phyloP scores from a whole-genome alignment of 306 rosid species.

The Psophocarpus tetragonolobus region DNA sequence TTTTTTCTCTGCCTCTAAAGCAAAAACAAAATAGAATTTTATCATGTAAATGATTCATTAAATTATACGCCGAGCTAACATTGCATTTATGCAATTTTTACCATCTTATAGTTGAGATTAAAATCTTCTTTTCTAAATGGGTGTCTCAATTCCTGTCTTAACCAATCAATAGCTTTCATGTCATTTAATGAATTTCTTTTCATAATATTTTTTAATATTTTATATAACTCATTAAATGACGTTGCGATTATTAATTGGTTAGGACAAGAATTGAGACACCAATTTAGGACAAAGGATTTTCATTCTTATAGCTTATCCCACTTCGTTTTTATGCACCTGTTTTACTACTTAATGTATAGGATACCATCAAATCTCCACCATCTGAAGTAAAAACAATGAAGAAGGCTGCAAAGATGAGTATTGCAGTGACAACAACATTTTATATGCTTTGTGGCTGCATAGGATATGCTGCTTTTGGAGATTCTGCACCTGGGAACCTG shows the following conservation, averaged over 20 bases:
- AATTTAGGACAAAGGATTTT: too few species aligned
- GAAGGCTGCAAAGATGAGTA: conserved; percentile 57
- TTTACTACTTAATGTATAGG: conserved; percentile 49
- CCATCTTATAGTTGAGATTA: too few species aligned
- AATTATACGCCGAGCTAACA: not conserved
- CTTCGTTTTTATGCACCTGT: not conserved
- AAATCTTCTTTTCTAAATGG: too few species aligned
- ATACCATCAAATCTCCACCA: conserved; percentile 75
- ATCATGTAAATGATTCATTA: not conserved
- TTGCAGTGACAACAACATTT: conserved; percentile 59
- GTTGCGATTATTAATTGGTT: too few species aligned
- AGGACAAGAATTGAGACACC: too few species aligned
- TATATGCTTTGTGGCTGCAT: conserved; percentile 77
- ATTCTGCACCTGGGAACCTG: conserved; percentile 68
- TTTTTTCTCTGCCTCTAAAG: not conserved
- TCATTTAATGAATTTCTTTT: too few species aligned
- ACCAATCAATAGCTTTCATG: too few species aligned
- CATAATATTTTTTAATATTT: too few species aligned
- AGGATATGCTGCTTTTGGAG: conserved; percentile 89
- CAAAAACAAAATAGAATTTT: not conserved
- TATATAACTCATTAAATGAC: too few species aligned
- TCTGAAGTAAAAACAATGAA: conserved; percentile 80
- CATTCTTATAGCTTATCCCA: not conserved
- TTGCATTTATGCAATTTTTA: not conserved
- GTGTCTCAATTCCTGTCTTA: too few species aligned